A percentile compares a stretch with the other conserved stretches of the same genome.
Evolutionary conservation across 345 rosid species (phyloP).

Genomic region (Crucihimalaya himalaica): DNA sequence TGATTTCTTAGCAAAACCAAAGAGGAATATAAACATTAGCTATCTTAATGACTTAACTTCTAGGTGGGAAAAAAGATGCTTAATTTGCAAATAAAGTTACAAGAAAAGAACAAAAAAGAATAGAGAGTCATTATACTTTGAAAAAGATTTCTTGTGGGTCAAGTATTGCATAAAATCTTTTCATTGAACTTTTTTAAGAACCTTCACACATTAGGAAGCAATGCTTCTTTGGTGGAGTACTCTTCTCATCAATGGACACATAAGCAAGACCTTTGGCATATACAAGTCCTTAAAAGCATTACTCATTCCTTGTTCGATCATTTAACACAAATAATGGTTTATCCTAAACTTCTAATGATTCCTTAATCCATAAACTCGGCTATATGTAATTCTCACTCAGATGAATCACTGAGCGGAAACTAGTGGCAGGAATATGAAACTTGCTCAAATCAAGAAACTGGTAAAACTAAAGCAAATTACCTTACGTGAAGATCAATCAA

Average conservation of each 20-base stretch:
- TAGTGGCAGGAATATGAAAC: background rate
- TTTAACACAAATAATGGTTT: background rate
- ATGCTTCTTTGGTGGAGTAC: background rate
- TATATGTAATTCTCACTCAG: background rate
- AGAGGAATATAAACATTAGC: conserved; percentile 29
- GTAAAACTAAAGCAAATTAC: background rate
- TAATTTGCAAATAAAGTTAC: conserved; percentile 5
- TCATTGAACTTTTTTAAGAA: background rate
- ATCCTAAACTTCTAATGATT: background rate
- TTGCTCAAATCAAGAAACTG: background rate
- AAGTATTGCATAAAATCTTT: conserved; percentile 19
- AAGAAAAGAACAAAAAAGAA: conserved; percentile 25
- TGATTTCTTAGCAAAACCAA: conserved; percentile 9
- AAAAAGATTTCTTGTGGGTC: background rate
- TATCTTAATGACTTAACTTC: conserved; percentile 3
- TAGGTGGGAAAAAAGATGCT: background rate
- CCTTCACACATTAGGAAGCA: background rate
- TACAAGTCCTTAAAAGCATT: background rate
- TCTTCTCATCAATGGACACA: background rate
- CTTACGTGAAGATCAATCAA: conserved; percentile 11
- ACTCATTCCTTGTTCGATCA: background rate
- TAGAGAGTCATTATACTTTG: background rate
- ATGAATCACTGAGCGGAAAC: background rate
- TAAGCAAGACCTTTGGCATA: background rate
- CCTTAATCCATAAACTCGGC: background rate